Conservation (phyloP, 225 moss, liverwort and hornwort genomes). For the Climacium dendroides region DNA sequence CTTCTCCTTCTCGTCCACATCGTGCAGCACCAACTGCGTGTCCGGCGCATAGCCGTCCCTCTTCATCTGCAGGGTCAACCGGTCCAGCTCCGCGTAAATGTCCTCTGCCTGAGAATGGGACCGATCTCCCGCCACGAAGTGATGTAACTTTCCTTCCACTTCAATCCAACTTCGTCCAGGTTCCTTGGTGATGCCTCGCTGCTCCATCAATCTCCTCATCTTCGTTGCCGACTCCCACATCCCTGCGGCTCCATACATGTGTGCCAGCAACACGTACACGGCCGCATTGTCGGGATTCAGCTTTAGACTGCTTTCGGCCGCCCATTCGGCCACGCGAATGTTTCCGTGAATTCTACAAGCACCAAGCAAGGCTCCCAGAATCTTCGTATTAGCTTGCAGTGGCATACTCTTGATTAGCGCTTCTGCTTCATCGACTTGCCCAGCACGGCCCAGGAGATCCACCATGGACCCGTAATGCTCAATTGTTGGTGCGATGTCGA, state of each 20-base stretch:
- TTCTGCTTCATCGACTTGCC: conserved; percentile 31
- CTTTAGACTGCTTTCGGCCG: conserved; percentile 17
- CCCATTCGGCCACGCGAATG: conserved; percentile 14
- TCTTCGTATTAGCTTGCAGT: conserved; percentile 7
- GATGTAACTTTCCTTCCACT: conserved; percentile 16
- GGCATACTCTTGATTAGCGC: conserved; percentile 23
- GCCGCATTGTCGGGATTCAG: conserved; percentile 25
- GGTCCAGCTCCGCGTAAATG: conserved; percentile 20
- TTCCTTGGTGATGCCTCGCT: conserved; percentile 17
- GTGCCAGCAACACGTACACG: conserved; percentile 17
- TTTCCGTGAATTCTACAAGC: conserved; percentile 26
- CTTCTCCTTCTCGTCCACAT: conserved; percentile 23
- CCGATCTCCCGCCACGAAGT: conserved; percentile 23
- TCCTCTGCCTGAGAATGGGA: conserved; percentile 14
- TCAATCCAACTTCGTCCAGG: conserved; percentile 43
- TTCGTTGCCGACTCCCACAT: conserved; percentile 19
- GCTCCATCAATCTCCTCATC: conserved; percentile 18
- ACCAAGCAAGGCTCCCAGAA: conserved; percentile 41
- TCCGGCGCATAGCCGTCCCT: conserved; percentile 20
- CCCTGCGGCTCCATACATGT: conserved; percentile 28
- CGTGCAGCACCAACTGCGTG: conserved; percentile 23
- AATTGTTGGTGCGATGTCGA: conserved; percentile 12
- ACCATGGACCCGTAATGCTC: conserved; percentile 52
- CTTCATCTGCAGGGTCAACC: conserved; percentile 5
- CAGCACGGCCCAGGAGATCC: conserved; percentile 37